A percentile compares a stretch with the other conserved stretches of the same genome.
Evolutionary conservation across 2,329 filamentous ascomycete genomes (phyloP).

Genomic region (Penicillium expansum): DNA sequence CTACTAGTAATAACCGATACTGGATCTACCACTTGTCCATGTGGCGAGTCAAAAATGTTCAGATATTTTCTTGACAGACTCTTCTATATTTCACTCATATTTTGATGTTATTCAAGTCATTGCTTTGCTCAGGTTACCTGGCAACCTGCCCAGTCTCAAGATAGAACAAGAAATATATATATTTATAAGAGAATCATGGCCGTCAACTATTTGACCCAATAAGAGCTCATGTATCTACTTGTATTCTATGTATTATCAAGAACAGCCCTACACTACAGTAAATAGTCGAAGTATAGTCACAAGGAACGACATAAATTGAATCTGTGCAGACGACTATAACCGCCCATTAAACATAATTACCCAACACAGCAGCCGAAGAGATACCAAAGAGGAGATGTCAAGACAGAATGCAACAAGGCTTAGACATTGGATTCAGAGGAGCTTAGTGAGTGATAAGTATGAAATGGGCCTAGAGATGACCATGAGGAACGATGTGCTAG

Average conservation of each 20-base stretch:
- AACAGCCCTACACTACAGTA: not conserved
- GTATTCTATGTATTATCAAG: not conserved
- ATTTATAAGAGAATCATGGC: not conserved
- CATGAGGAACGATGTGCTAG: slow-evolving; percentile 30
- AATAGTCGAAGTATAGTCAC: not conserved
- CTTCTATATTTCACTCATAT: not conserved
- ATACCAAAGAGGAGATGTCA: not conserved
- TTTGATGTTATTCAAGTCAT: not conserved
- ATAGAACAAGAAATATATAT: not conserved
- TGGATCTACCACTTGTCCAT: not conserved
- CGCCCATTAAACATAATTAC: not conserved
- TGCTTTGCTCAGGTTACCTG: not conserved
- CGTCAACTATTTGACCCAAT: not conserved
- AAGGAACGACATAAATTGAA: not conserved
- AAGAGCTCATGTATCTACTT: no score
- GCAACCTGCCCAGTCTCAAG: not conserved
- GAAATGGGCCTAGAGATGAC: slow-evolving; percentile 26
- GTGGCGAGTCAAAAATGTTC: not conserved
- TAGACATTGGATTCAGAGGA: slow-evolving; percentile 18
- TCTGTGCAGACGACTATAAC: not conserved
- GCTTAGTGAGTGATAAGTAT: slow-evolving; percentile 17
- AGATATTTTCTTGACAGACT: not conserved
- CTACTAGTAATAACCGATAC: not conserved
- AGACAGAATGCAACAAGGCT: slow-evolving; percentile 5
- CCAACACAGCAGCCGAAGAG: not conserved